Evolutionary conservation across 768 basidiomycete species (phyloP).

Genomic region (Tricholoma hemisulphureum): DNA sequence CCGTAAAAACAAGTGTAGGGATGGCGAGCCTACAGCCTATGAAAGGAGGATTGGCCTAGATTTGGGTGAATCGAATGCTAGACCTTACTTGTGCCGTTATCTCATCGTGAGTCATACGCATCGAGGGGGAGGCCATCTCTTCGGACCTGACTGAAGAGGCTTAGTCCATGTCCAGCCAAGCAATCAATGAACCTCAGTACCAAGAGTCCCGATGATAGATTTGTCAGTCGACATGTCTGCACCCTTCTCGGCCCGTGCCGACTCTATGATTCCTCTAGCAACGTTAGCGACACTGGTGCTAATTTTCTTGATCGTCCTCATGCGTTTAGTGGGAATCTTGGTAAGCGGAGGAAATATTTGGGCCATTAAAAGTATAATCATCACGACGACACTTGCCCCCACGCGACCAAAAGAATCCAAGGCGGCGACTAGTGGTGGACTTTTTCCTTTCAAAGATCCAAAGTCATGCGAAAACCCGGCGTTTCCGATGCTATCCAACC

Average conservation of each 20-base stretch:
- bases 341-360: constrained; percentile 35
- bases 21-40: background rate
- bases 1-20: background rate
- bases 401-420: constrained; percentile 36
- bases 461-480: constrained; percentile 62
- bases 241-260: constrained; percentile 33
- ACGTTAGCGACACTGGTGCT: constrained; percentile 35
- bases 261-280: constrained; percentile 37
- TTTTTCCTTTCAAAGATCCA: constrained; percentile 47
- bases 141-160: constrained; percentile 33
- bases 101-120: constrained; percentile 34
- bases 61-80: background rate
- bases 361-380: constrained; percentile 34
- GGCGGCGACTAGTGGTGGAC: constrained; percentile 37
- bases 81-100: constrained; percentile 32
- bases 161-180: background rate
- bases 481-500: constrained; percentile 56
- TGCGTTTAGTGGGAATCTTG: constrained; percentile 31
- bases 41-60: background rate
- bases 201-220: constrained; percentile 40
- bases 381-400: constrained; percentile 25
- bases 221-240: constrained; percentile 31
- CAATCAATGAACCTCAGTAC: constrained; percentile 16
- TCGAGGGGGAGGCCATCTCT: constrained; percentile 22
- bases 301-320: background rate